Conservation (phyloP, 2,329 filamentous ascomycete species). For the Aurifilum marmelostoma region DNA sequence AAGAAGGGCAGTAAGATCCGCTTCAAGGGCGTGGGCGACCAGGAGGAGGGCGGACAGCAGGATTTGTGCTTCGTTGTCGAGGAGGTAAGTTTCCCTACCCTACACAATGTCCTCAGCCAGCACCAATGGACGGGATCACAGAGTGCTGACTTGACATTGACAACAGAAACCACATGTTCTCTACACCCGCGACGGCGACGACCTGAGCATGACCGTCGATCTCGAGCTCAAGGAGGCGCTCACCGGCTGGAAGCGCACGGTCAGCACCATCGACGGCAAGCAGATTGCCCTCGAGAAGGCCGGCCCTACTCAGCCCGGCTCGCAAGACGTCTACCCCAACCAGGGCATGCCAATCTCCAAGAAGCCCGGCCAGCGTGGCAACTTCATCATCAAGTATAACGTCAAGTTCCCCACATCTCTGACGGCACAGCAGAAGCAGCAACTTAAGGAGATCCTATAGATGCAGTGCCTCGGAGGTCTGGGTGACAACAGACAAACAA, state of each 20-base stretch:
- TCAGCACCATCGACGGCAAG: slow-evolving; percentile 91
- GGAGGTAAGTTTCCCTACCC: slow-evolving; percentile 67
- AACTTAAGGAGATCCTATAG: slow-evolving; percentile 78
- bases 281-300: slow-evolving; percentile 77
- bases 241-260: slow-evolving; percentile 90
- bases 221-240: slow-evolving; percentile 91
- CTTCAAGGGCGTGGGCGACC: slow-evolving; percentile 95
- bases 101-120: background rate
- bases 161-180: slow-evolving; percentile 85
- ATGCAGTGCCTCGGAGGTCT: background rate
- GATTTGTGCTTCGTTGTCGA: slow-evolving; percentile 94
- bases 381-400: slow-evolving; percentile 87
- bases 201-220: slow-evolving; percentile 77
- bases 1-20: slow-evolving; percentile 99
- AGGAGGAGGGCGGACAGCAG: slow-evolving; percentile 93
- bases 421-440: slow-evolving; percentile 76
- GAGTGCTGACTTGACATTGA: slow-evolving; percentile 44
- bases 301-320: slow-evolving; percentile 84
- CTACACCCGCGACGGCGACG: slow-evolving; percentile 86
- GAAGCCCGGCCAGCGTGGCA: slow-evolving; percentile 80
- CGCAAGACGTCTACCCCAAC: slow-evolving; percentile 77
- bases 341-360: slow-evolving; percentile 96
- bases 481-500: background rate
- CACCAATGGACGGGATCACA: background rate
- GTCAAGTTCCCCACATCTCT: slow-evolving; percentile 87